Base-by-base conservation (phyloP, 75 land plant species). In the Picea glauca region DNA sequence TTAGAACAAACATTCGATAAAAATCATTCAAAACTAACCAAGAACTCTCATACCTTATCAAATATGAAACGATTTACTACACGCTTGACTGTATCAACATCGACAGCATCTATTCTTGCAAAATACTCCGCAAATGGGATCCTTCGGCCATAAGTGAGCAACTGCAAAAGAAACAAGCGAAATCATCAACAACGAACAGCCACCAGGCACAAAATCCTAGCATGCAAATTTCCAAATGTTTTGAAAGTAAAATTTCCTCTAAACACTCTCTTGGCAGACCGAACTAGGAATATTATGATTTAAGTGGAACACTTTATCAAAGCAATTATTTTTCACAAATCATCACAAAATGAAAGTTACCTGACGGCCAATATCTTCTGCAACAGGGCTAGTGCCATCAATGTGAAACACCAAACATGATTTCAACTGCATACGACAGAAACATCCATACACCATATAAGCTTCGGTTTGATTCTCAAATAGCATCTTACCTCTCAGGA, bases 311-410 rank as follows among this genome's bases (percentile, higher is more conserved):
- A 35, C 73, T 43, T 43, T 2, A 70, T n/a, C 54, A 70, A 40
- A n/a, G 14, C 74, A 70, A 20, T 40, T 17, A 70, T 20, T n/a
- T 3, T n/a, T 40, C 8, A 32, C 31, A 33, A 23, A 31, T 33
- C 40, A 35, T 35, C 21, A 5, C 5, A 5, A 66, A 66, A 12
- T 32, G 18, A 43, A 40, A 20, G 18, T 38, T 77, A 93, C 94
- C 98, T 94, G 95, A 11, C 98, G 95, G 7, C 98, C 98, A 78
- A 94, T 94, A 80, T 94, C 98, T 81, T 94, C 98, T 78, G 98
- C 96, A 35, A 93, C 82, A 23, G 93, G 86, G 76, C 98, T 93
- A 26, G 98, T 89, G 67, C 98, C 98, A 82, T 94, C 98, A 3
- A 94, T 83, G 81, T 93, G 95, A 81, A 94, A 88, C 76, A 89